Base-by-base conservation (phyloP, 2,329 filamentous ascomycete species). In the Apiospora kogelbergensis region DNA sequence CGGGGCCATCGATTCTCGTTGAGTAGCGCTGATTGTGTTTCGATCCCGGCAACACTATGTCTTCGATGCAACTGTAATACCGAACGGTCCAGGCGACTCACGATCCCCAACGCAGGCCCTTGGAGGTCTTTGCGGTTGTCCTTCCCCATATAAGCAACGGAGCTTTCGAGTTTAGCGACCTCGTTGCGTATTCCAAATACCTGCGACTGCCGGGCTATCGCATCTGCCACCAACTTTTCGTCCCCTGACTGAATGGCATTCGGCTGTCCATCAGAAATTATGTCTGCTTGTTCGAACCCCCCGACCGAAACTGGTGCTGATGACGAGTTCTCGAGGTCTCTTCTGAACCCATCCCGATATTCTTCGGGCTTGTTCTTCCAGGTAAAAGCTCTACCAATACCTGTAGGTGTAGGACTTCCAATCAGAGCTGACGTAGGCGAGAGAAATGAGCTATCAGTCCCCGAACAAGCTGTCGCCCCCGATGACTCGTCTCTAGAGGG, bases 1-100 rank as follows among this genome's bases (percentile, higher is more conserved):
- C 92, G 89, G 1, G 91, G 88, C 87, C 90, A 93, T 69, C 87
- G 88, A 37, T 84, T 84, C 71, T 92, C 89, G 70, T 88, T 85
- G 1, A 82, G 78, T 7, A 70, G 71, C 1, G 69, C 80, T 40
- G 77, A 74, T 33, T 74, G 70, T 4, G 78, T 69, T 9, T 77
- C 77, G 0, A 77, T 74, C 1, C 78, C 76, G 5, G 83, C 81
- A 46, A 88, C 79, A 74, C 89, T 91, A 73, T 90, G 86, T 26
- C 92, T 89, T 22, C 92, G 88, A 33, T 87, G 86, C 11, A 93
- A 82, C 10, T 84, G 82, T 6, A 83, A 76, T n/a, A 85, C 78
- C 68, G 73, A 83, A 64, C 76, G 80, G 67, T 82, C 82, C 4
- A 79, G 79, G 63, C 78, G 83, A 69, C 82, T 83, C 74, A 87